Conservation (phyloP, 2,329 filamentous ascomycete species). For the Trichoderma simmonsii region DNA sequence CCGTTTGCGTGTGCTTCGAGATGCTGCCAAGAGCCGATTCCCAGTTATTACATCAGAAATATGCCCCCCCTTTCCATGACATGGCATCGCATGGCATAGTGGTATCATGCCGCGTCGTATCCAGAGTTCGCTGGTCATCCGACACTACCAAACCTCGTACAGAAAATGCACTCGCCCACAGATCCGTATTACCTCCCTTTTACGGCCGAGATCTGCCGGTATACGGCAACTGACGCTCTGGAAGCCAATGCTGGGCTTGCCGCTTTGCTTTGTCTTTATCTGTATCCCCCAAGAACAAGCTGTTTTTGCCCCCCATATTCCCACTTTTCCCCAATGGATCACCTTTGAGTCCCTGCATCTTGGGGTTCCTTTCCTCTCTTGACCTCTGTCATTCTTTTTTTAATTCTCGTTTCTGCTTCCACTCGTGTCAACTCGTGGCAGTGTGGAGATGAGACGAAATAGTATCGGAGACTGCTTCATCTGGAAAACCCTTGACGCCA, state of each 20-base stretch:
- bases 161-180: background rate
- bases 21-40: background rate
- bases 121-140: slow-evolving; percentile 11
- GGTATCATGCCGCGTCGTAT: slow-evolving; percentile 12
- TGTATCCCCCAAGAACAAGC: background rate
- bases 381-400: background rate
- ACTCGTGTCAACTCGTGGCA: background rate
- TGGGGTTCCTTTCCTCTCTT: background rate
- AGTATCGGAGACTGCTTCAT: background rate
- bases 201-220: slow-evolving; percentile 14
- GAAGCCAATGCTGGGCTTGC: background rate
- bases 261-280: background rate
- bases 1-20: background rate
- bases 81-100: slow-evolving; percentile 6
- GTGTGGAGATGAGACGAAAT: background rate
- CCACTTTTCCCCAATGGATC: background rate
- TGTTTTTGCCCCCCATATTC: background rate
- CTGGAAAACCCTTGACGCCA: background rate
- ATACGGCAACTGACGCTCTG: background rate
- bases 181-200: slow-evolving; percentile 12
- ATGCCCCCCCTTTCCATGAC: background rate
- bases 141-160: slow-evolving; percentile 12
- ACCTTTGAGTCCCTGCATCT: background rate
- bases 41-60: background rate
- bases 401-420: background rate